Conservation (phyloP, 148 eudicot species). For the Limonium bicolor region DNA sequence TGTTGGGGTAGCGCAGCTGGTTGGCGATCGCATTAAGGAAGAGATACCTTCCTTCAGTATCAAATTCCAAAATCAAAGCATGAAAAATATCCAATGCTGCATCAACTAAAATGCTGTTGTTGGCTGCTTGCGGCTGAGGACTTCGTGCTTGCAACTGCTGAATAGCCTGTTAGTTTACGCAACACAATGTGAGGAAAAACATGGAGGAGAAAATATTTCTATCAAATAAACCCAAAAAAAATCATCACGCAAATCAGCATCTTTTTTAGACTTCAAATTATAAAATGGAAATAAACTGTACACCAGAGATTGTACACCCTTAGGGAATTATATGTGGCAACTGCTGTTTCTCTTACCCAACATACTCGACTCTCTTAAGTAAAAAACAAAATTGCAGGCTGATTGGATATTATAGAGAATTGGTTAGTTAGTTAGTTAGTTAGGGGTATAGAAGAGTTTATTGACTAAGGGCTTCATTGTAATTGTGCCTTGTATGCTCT, state of each 20-base stretch:
- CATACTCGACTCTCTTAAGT: too few species aligned
- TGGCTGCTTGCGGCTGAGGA: slow-evolving; percentile 45
- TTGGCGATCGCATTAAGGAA: slow-evolving; percentile 84
- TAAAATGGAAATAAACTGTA: neutral
- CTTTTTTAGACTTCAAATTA: neutral
- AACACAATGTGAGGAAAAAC: too few species aligned
- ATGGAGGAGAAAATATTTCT: neutral
- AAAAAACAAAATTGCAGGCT: too few species aligned
- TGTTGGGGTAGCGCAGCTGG: slow-evolving; percentile 91
- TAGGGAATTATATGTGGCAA: too few species aligned
- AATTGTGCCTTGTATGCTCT: too few species aligned
- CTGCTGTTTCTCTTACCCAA: neutral
- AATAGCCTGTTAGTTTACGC: slow-evolving; percentile 74
- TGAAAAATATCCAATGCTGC: slow-evolving; percentile 74
- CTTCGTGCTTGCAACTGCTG: slow-evolving; percentile 72
- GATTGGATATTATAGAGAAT: too few species aligned
- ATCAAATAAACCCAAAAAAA: neutral
- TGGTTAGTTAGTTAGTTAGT: too few species aligned
- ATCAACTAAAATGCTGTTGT: slow-evolving; percentile 32
- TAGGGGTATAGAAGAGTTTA: neutral
- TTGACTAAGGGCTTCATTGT: neutral
- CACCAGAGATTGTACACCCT: neutral
- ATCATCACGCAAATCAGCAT: neutral
- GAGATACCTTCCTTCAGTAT: slow-evolving; percentile 87
- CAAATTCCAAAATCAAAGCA: slow-evolving; percentile 52